phyloP scores from a whole-genome alignment of 495 filamentous ascomycete genomes.

The Lophium mytilinum region DNA sequence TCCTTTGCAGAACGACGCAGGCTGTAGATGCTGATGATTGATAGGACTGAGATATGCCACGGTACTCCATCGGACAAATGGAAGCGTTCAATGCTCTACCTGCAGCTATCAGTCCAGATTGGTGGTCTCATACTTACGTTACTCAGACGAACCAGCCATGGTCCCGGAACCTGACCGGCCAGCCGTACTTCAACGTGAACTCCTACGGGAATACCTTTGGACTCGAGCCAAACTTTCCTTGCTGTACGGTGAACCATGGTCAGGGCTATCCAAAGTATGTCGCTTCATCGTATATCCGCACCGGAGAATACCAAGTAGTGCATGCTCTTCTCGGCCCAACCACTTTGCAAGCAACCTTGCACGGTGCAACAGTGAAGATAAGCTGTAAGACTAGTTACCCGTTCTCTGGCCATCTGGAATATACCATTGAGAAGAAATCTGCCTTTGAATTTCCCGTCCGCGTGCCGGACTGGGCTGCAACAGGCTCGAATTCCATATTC shows the following conservation, averaged over 20 bases:
- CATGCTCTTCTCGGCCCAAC: slow-evolving; percentile 39
- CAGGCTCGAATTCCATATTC: too few species aligned
- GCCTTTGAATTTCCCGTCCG: slow-evolving; percentile 44
- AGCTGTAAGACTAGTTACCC: slow-evolving; percentile 46
- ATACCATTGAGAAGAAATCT: slow-evolving; percentile 37
- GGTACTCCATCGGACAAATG: slow-evolving; percentile 36
- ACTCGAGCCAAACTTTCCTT: slow-evolving; percentile 37
- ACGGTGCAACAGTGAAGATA: slow-evolving; percentile 25
- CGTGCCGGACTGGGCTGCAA: slow-evolving; percentile 39
- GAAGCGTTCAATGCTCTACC: slow-evolving; percentile 53
- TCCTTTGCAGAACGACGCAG: too few species aligned
- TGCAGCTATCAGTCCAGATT: slow-evolving; percentile 46
- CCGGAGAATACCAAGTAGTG: slow-evolving; percentile 33
- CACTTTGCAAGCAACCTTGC: slow-evolving; percentile 28
- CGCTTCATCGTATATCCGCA: slow-evolving; percentile 18
- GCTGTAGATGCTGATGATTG: too few species aligned
- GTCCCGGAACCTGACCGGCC: slow-evolving; percentile 36
- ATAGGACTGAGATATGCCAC: slow-evolving; percentile 19
- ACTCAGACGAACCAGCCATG: slow-evolving; percentile 50
- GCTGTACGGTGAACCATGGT: slow-evolving; percentile 57
- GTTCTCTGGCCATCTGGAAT: slow-evolving; percentile 41
- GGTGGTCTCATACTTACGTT: slow-evolving; percentile 58
- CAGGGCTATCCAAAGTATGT: slow-evolving; percentile 56
- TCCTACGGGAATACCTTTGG: slow-evolving; percentile 40
- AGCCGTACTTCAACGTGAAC: slow-evolving; percentile 45